Evolutionary conservation across 306 rosid species (phyloP).

Genomic region (Boehmeria nivea): DNA sequence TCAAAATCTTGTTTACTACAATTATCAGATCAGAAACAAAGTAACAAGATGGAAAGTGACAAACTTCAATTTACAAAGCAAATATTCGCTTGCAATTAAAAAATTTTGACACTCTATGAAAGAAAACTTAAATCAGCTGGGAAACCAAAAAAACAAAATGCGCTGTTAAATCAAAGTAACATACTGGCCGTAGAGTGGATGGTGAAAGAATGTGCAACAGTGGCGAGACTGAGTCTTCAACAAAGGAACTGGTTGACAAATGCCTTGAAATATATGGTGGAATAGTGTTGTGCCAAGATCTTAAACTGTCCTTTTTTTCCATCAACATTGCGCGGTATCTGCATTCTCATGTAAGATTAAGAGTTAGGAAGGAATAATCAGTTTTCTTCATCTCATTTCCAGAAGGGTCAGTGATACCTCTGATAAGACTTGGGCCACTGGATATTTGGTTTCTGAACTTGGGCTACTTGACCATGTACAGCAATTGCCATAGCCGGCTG

Average conservation of each 20-base stretch:
- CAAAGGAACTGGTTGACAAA: conserved; percentile 56
- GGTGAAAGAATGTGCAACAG: conserved; percentile 83
- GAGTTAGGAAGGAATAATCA: conserved; percentile 14
- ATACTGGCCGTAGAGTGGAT: conserved; percentile 73
- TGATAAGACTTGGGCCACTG: conserved; percentile 89
- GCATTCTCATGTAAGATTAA: conserved; percentile 14
- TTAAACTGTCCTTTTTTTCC: conserved; percentile 67
- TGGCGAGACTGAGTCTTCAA: conserved; percentile 77
- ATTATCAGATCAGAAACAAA: no score
- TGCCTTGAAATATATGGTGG: conserved; percentile 72
- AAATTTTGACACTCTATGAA: no score
- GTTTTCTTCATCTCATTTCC: conserved; percentile 16
- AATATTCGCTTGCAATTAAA: no score
- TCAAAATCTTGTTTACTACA: no score
- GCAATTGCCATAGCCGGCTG: conserved; percentile 56
- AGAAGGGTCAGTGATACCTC: conserved; percentile 46
- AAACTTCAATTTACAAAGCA: background rate
- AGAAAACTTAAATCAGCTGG: background rate
- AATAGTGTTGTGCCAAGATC: conserved; percentile 65
- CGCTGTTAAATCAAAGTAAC: conserved; percentile 17
- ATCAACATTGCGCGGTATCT: conserved; percentile 58
- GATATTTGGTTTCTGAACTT: conserved; percentile 82
- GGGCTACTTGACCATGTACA: conserved; percentile 67
- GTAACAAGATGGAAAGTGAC: no score
- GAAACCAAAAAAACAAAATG: background rate